Evolutionary conservation across 768 basidiomycete genomes (phyloP), one percentile per base, ranked within the genome.

Genomic region (Amanita molliuscula): DNA sequence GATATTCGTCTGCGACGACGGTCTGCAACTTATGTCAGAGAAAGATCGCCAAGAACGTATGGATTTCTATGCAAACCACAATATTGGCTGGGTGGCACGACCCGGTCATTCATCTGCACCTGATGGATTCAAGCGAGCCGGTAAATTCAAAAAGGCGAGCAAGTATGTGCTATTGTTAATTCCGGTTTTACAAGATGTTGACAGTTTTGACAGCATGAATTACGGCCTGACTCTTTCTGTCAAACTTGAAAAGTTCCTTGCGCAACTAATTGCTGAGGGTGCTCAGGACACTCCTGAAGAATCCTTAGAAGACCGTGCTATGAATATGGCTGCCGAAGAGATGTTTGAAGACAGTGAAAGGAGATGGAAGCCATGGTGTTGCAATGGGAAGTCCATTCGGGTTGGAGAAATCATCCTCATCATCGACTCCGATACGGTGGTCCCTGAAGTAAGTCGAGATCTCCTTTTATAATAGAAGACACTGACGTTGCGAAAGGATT

Each of bases 61-160:
- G 44, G 75, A 72, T n/a, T 91, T 87, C 68, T 92, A 92, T 62
- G 79, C 81, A 2, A 81, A 84, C 54, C 78, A 84, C 55, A 82
- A 83, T 56, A 84, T 89, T 57, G 75, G 73, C 9, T 91, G 82
- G 77, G 79, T 82, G 29, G 84, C 89, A 23, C 77, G 88, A n/a
- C 89, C 88, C 0, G 75, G 73, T 2, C 88, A 90, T 61, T 71
- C 50, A 64, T 75, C 69, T 61, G 78, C 62, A 60, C 83, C 81
- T 18, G 90, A 86, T 55, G 85, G 89, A 0, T 95, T 94, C 74
- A 89, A 92, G 71, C 88, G 92, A 63, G 87, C 88, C 5, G 89
- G 88, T 7, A 82, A 87, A 47, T 92, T 92, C 76, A 91, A 91
- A 72, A 92, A 92, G 65, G 87, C 86, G 47, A 70, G 67, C 54